Percentiles rank a stretch among this genome's conserved stretches.
These are phyloP conservation scores for Coemansia linderi DNA, from an alignment of 371 early-diverging fungal genomes.

Conservation along the genomic window DNA sequence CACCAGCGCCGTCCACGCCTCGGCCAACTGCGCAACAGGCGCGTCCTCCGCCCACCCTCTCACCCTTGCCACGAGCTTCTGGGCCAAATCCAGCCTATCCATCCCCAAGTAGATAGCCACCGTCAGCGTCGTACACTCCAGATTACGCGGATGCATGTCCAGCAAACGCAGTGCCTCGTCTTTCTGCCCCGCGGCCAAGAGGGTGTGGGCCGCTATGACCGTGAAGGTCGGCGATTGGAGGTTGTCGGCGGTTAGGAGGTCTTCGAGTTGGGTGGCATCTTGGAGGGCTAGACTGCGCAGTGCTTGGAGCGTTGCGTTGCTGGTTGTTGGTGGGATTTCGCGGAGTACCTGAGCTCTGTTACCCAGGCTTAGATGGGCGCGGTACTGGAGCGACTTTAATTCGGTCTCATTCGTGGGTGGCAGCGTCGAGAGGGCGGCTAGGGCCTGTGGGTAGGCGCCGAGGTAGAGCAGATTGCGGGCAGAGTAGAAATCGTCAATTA, in stretches of 20 bases:
- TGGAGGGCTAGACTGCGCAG: slow-evolving; percentile 53
- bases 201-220: slow-evolving; percentile 59
- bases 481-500: slow-evolving; percentile 57
- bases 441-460: slow-evolving; percentile 60
- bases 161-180: slow-evolving; percentile 72
- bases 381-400: slow-evolving; percentile 52
- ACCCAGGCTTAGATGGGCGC: slow-evolving; percentile 62
- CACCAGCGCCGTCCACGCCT: slow-evolving; percentile 84
- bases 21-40: slow-evolving; percentile 86
- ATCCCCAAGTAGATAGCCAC: slow-evolving; percentile 79
- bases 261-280: background rate
- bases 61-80: slow-evolving; percentile 69
- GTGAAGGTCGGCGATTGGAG: slow-evolving; percentile 21
- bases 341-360: slow-evolving; percentile 49
- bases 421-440: slow-evolving; percentile 52
- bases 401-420: slow-evolving; percentile 20
- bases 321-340: slow-evolving; percentile 45
- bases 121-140: slow-evolving; percentile 81
- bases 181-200: slow-evolving; percentile 53
- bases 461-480: slow-evolving; percentile 62
- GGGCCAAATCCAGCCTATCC: slow-evolving; percentile 86
- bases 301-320: slow-evolving; percentile 52
- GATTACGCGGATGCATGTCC: slow-evolving; percentile 68
- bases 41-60: slow-evolving; percentile 91
- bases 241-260: slow-evolving; percentile 14